Conservation (phyloP, 2,329 filamentous ascomycete species). For the Ciborinia camelliae region DNA sequence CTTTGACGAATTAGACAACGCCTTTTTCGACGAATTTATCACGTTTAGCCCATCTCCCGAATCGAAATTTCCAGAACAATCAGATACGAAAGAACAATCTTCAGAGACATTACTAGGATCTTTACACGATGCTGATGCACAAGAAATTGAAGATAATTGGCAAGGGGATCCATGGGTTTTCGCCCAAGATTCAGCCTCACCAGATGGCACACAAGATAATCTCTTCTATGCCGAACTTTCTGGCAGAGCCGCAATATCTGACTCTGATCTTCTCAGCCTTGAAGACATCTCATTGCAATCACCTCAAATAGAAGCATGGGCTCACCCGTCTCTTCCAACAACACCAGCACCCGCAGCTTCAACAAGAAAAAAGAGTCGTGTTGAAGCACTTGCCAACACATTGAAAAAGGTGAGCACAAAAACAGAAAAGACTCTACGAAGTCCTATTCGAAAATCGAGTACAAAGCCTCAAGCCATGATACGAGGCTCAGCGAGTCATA, state of each 20-base stretch:
- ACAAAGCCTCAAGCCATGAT: conserved; percentile 34
- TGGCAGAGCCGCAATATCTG: conserved; percentile 36
- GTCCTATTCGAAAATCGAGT: conserved; percentile 40
- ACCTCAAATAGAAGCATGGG: conserved; percentile 24
- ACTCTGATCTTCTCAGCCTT: conserved; percentile 36
- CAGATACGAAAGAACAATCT: conserved; percentile 40
- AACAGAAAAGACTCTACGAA: conserved; percentile 36
- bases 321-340: conserved; percentile 28
- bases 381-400: conserved; percentile 47
- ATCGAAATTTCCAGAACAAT: conserved; percentile 48
- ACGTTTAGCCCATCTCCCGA: conserved; percentile 54
- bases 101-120: conserved; percentile 25
- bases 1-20: conserved; percentile 53
- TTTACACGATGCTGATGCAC: conserved; percentile 24
- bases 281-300: conserved; percentile 34
- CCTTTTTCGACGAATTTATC: conserved; percentile 62
- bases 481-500: conserved; percentile 34
- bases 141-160: conserved; percentile 20
- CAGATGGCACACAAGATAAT: conserved; percentile 20
- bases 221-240: conserved; percentile 31
- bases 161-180: conserved; percentile 25
- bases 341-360: conserved; percentile 26
- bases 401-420: conserved; percentile 40
- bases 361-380: conserved; percentile 28
- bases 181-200: conserved; percentile 25